Evolutionary conservation across 805 yeast genomes (phyloP), one percentile per base, ranked within the genome.

Genomic region (Metahyphopichia silvanorum): DNA sequence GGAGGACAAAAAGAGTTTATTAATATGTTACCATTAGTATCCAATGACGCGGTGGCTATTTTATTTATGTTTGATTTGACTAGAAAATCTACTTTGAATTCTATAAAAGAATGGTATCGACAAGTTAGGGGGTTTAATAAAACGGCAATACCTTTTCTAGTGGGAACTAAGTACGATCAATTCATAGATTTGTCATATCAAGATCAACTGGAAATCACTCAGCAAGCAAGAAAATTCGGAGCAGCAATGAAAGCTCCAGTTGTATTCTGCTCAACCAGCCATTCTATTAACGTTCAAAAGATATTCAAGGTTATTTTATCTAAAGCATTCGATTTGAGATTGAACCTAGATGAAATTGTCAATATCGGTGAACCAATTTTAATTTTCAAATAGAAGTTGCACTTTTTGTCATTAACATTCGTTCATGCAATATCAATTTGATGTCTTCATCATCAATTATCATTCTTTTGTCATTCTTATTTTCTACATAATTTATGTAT

Each of bases 1-100:
- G 98, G 98, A 16, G 98, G 98, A 1, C 95, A 89, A 48, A 76
- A 86, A 32, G 97, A 93, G 57, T 91, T 87, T 60, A 86, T 88
- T 34, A 91, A 91, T 55, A 91, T 91, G 98, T 66, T 93, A 24
- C 96, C 97, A 15, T 67, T 91, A 36, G 96, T 91, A 10, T 82
- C 94, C 11, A 79, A 83, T 43, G 97, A 89, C 40, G 93, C 98
- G 0, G 93, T 88, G 10, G 95, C 96, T 1, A 77, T 91, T 16
- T 67, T 91, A 26, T 88, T 89, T 49, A 79, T 86, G 81, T 91
- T 66, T 66, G 98, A 91, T 59, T 63, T 91, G 37, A 86, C 96
- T 1, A 71, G 96, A 28, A 86, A 84, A 42, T 77, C 88, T 17
- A 86, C 96, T 0, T 68, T 91, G 33, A 84, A 83, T 51, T 82